Evolutionary conservation across 495 filamentous ascomycete genomes (phyloP).

Genomic region (Tuber umbilicatum): DNA sequence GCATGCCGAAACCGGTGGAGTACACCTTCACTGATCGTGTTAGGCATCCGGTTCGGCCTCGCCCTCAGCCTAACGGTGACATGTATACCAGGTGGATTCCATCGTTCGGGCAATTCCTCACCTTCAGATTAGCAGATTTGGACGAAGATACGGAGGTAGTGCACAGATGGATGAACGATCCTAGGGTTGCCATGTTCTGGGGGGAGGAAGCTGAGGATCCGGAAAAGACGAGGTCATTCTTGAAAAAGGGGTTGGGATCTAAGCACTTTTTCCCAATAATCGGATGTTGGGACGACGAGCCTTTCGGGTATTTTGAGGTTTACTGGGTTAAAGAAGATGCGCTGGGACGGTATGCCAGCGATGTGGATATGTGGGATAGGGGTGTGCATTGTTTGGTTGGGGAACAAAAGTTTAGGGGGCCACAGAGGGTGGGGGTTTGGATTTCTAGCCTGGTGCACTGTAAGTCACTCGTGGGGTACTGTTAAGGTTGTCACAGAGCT

Average conservation of each 20-base stretch:
- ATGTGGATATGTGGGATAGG: conserved; percentile 71
- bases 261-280: conserved; percentile 83
- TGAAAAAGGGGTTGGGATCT: conserved; percentile 56
- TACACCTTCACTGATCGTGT: conserved; percentile 66
- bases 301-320: conserved; percentile 95
- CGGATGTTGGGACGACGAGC: conserved; percentile 71
- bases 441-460: conserved; percentile 78
- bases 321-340: conserved; percentile 97
- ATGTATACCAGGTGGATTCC: conserved; percentile 87
- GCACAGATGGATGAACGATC: conserved; percentile 83
- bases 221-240: conserved; percentile 60
- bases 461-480: conserved; percentile 41
- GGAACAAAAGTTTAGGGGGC: conserved; percentile 83
- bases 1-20: conserved; percentile 24
- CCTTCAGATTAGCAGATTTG: conserved; percentile 62
- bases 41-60: conserved; percentile 81
- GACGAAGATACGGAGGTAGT: conserved; percentile 63
- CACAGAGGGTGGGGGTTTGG: conserved; percentile 69
- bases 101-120: conserved; percentile 73
- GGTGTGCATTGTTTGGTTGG: conserved; percentile 84
- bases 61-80: conserved; percentile 78
- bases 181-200: conserved; percentile 78
- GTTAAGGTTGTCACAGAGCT: neutral
- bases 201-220: conserved; percentile 58
- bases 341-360: conserved; percentile 50